These are phyloP conservation scores for Tuber calosporum DNA, from an alignment of 495 filamentous ascomycete species.

Conservation along the genomic window DNA sequence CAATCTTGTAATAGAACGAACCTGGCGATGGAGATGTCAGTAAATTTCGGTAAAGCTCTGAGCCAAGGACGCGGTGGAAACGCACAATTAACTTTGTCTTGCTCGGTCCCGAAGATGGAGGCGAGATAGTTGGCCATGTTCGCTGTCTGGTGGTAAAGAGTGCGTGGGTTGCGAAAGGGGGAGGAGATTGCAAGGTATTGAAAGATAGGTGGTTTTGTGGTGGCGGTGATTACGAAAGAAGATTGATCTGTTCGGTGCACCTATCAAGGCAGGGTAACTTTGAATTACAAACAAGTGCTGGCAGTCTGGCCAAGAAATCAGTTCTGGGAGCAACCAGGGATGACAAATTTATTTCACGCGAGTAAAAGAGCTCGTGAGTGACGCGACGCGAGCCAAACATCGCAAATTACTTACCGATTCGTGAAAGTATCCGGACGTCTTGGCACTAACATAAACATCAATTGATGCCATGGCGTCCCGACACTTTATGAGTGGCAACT, in stretches of 20 bases:
- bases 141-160: constrained; percentile 9
- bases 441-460: neutral
- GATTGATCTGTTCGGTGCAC: neutral
- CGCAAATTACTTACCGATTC: neutral
- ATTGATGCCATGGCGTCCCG: neutral
- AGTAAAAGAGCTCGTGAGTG: neutral
- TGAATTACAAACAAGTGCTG: too few relatives aligned
- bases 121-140: constrained; percentile 85
- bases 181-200: neutral
- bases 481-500: neutral
- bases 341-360: neutral
- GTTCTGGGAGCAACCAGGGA: neutral
- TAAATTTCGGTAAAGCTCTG: constrained; percentile 36
- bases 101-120: constrained; percentile 98
- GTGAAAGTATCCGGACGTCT: neutral
- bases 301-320: neutral
- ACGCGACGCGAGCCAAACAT: neutral
- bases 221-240: neutral
- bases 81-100: constrained; percentile 73
- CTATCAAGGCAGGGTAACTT: neutral
- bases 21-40: constrained; percentile 39
- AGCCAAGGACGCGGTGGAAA: constrained; percentile 44
- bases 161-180: neutral
- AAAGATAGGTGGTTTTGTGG: neutral
- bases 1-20: constrained; percentile 93